Evolutionary conservation across 495 filamentous ascomycete species (phyloP).

Genomic region (Oidiodendron maius): DNA sequence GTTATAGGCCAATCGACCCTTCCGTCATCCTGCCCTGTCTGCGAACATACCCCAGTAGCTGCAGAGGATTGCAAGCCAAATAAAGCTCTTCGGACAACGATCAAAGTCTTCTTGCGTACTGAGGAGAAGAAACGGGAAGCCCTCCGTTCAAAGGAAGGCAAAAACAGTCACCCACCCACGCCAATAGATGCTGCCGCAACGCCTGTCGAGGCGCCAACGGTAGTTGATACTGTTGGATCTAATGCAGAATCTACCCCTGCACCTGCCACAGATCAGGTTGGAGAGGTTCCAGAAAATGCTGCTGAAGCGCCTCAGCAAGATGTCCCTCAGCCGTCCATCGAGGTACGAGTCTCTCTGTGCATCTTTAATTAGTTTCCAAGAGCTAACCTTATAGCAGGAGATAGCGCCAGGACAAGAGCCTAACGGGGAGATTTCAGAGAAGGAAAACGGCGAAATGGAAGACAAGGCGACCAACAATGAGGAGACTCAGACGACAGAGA

Average conservation of each 20-base stretch:
- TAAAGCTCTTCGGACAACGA: slow-evolving; percentile 80
- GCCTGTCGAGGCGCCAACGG: slow-evolving; percentile 20
- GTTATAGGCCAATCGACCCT: slow-evolving; percentile 68
- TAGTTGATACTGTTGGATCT: slow-evolving; percentile 9
- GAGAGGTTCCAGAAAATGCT: slow-evolving; percentile 2
- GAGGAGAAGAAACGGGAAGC: slow-evolving; percentile 76
- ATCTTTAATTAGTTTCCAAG: neutral
- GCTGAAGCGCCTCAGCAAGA: slow-evolving; percentile 2
- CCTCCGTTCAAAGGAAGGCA: slow-evolving; percentile 20
- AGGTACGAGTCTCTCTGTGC: slow-evolving; percentile 22
- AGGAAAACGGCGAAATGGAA: slow-evolving; percentile 6
- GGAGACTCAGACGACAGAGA: slow-evolving; percentile 10
- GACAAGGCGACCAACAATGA: neutral
- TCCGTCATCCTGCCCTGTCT: slow-evolving; percentile 81
- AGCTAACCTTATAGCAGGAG: slow-evolving; percentile 12
- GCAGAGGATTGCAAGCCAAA: slow-evolving; percentile 82
- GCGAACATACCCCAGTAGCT: slow-evolving; percentile 81
- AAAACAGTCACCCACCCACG: slow-evolving; percentile 37
- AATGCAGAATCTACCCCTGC: neutral
- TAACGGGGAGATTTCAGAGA: slow-evolving; percentile 9
- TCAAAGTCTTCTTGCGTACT: slow-evolving; percentile 80
- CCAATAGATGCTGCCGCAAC: slow-evolving; percentile 27
- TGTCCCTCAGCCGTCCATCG: slow-evolving; percentile 35
- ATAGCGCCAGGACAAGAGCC: slow-evolving; percentile 23
- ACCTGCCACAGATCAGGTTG: neutral